These are phyloP conservation scores for Olyra latifolia DNA, from an alignment of 176 grass and related monocot genomes.

Conservation along the genomic window DNA sequence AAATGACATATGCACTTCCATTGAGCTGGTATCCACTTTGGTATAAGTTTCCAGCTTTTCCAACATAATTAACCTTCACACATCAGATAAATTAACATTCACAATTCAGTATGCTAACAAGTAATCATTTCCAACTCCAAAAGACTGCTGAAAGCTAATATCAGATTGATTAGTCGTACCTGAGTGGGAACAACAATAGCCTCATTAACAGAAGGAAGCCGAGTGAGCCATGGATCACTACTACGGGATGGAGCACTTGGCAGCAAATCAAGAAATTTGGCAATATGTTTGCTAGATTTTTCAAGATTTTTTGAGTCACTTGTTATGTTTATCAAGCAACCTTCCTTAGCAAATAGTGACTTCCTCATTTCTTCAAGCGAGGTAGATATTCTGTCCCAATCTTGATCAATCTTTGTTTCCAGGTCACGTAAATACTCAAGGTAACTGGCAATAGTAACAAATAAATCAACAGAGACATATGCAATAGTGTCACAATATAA, in stretches of 20 bases:
- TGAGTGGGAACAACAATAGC: constrained; percentile 98
- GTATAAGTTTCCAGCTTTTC: constrained; percentile 90
- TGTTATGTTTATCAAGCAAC: constrained; percentile 90
- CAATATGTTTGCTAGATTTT: constrained; percentile 67
- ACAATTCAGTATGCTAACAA: not conserved
- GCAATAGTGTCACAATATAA: not conserved
- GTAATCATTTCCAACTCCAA: constrained; percentile 4
- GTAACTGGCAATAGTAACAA: constrained; percentile 63
- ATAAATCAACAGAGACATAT: constrained; percentile 28
- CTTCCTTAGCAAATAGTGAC: constrained; percentile 69
- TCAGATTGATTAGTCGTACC: constrained; percentile 37
- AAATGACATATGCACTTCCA: constrained; percentile 96
- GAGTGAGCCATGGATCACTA: constrained; percentile 68
- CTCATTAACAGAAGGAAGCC: constrained; percentile 79
- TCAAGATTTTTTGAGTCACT: constrained; percentile 81
- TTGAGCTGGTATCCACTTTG: constrained; percentile 89
- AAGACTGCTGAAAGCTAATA: constrained; percentile 20
- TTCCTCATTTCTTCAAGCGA: constrained; percentile 89
- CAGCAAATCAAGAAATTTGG: constrained; percentile 87
- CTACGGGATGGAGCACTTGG: constrained; percentile 49
- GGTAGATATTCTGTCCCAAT: constrained; percentile 89
- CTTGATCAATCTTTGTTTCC: constrained; percentile 84
- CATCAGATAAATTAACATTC: constrained; percentile 30
- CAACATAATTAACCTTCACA: constrained; percentile 97
- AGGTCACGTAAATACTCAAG: constrained; percentile 90